These are phyloP conservation scores for Podospora pseudopauciseta DNA, from an alignment of 495 filamentous ascomycete species.

Conservation along the genomic window DNA sequence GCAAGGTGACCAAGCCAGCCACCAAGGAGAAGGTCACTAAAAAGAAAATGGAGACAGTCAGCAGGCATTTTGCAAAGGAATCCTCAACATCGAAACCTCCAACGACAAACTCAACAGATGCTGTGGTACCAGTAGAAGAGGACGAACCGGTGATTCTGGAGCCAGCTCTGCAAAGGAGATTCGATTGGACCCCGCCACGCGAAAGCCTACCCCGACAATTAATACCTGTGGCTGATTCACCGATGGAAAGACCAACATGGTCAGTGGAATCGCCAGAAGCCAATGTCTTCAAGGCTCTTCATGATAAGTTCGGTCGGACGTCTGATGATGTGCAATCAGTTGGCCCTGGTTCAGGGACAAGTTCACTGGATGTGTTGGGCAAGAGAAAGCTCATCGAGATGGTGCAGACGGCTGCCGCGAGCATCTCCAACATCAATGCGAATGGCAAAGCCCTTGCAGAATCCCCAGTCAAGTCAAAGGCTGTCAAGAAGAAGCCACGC, in stretches of 20 bases:
- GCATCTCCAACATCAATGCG: conserved; percentile 21
- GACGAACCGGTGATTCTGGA: conserved; percentile 36
- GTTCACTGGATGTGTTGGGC: conserved; percentile 30
- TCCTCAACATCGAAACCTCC: conserved; percentile 2
- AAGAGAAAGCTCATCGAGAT: conserved; percentile 53
- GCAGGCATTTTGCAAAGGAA: conserved; percentile 35
- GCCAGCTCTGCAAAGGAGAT: conserved; percentile 48
- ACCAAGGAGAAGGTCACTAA: conserved; percentile 25
- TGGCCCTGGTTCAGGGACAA: neutral
- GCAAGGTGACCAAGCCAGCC: conserved; percentile 34
- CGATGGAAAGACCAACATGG: conserved; percentile 1
- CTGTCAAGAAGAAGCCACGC: conserved; percentile 66
- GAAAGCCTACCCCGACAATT: conserved; percentile 21
- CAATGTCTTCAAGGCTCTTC: conserved; percentile 35
- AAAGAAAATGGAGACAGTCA: conserved; percentile 33
- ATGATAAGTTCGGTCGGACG: conserved; percentile 31
- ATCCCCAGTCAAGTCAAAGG: conserved; percentile 50
- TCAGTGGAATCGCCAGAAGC: conserved; percentile 8
- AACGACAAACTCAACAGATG: conserved; percentile 6
- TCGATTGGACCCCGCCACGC: conserved; percentile 58
- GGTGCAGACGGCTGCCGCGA: conserved; percentile 20
- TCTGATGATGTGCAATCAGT: conserved; percentile 8
- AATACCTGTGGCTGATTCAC: conserved; percentile 32
- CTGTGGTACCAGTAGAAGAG: conserved; percentile 9
- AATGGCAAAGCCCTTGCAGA: conserved; percentile 22